Percentiles rank a stretch among this genome's conserved stretches.
Conservation (phyloP, 2,329 filamentous ascomycete species). For the Aspergillus intermedius region DNA sequence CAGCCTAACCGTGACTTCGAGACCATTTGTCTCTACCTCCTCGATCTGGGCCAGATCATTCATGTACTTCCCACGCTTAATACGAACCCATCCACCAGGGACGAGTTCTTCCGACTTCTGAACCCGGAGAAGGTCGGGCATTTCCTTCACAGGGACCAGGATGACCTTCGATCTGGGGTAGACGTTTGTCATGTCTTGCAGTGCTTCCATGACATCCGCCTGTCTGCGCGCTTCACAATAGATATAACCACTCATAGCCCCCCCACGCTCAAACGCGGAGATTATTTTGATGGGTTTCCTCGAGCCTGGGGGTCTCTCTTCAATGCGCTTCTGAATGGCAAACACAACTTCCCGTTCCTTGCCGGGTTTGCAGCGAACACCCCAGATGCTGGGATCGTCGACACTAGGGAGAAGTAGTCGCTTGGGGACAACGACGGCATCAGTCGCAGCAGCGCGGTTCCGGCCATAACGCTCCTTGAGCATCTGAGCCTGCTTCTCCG, state of each 20-base stretch:
- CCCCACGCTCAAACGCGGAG: slow-evolving; percentile 83
- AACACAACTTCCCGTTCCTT: slow-evolving; percentile 91
- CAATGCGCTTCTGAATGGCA: slow-evolving; percentile 78
- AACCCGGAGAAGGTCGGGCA: slow-evolving; percentile 90
- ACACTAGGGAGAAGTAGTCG: slow-evolving; percentile 83
- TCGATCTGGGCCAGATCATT: slow-evolving; percentile 88
- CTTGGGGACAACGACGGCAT: slow-evolving; percentile 74
- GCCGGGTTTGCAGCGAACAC: slow-evolving; percentile 83
- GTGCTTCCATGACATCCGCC: slow-evolving; percentile 73
- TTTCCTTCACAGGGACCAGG: slow-evolving; percentile 90
- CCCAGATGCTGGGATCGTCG: slow-evolving; percentile 94
- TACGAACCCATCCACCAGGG: slow-evolving; percentile 85
- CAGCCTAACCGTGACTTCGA: slow-evolving; percentile 78
- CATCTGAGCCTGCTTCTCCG: slow-evolving; percentile 84
- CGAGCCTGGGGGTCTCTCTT: slow-evolving; percentile 65
- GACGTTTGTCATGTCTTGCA: slow-evolving; percentile 80
- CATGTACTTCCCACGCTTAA: slow-evolving; percentile 73
- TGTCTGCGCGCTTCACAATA: slow-evolving; percentile 89
- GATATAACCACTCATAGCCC: slow-evolving; percentile 86
- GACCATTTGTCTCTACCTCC: slow-evolving; percentile 85
- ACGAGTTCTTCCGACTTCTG: slow-evolving; percentile 79
- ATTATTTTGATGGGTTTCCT: slow-evolving; percentile 79
- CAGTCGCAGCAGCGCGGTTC: slow-evolving; percentile 59
- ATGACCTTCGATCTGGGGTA: slow-evolving; percentile 84
- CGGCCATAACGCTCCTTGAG: slow-evolving; percentile 84